These are phyloP conservation scores for Talinum fruticosum DNA, from an alignment of 148 eudicot genomes.

Conservation along the genomic window DNA sequence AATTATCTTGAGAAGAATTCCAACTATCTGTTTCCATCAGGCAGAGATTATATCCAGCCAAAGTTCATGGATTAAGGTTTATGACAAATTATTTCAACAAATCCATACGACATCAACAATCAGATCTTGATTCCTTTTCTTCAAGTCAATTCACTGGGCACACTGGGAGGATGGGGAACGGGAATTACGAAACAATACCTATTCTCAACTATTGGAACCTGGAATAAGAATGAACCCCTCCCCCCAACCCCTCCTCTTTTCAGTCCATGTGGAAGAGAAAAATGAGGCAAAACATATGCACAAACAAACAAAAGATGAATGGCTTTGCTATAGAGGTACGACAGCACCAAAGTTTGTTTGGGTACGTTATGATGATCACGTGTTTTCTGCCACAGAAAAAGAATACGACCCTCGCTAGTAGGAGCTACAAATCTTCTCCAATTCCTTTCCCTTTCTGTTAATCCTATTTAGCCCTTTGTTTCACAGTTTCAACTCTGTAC, in stretches of 20 bases:
- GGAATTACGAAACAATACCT: background rate
- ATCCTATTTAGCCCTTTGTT: background rate
- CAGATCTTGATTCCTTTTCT: background rate
- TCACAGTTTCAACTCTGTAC: background rate
- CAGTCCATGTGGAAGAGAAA: too few relatives aligned
- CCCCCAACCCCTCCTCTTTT: too few relatives aligned
- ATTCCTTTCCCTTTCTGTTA: background rate
- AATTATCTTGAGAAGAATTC: background rate
- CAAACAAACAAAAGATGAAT: background rate
- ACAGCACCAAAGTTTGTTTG: background rate
- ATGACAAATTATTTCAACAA: background rate
- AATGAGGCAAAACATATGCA: too few relatives aligned
- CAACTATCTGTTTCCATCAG: background rate
- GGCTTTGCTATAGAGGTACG: background rate
- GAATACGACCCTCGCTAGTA: background rate
- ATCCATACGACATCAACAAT: background rate
- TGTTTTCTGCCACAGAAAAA: background rate
- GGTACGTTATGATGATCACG: background rate
- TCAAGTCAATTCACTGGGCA: background rate
- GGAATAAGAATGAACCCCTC: background rate
- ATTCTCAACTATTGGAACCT: background rate
- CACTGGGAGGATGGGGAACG: background rate
- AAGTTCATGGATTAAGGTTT: background rate
- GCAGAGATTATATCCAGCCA: background rate
- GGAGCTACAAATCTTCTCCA: background rate